Conservation (phyloP, 2,329 filamentous ascomycete species). For the Phoma sp. region DNA sequence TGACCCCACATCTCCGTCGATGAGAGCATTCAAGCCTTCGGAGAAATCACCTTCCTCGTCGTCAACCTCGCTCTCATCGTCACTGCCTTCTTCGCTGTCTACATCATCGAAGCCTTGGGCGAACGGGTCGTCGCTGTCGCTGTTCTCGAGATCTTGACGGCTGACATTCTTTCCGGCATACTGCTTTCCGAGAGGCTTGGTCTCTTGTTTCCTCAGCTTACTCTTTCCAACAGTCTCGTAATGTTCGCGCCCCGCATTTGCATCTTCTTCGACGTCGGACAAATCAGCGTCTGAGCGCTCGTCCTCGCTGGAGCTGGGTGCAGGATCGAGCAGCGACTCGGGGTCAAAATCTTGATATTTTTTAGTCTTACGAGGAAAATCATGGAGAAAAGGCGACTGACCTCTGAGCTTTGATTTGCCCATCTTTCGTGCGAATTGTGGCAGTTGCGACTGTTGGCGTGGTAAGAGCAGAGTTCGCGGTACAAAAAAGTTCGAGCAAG, state of each 20-base stretch:
- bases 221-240: constrained; percentile 86
- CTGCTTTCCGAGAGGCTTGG: constrained; percentile 72
- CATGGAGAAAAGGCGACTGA: constrained; percentile 11
- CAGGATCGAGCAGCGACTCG: constrained; percentile 68
- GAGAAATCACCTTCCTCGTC: constrained; percentile 31
- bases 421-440: constrained; percentile 23
- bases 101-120: constrained; percentile 52
- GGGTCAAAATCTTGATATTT: constrained; percentile 74
- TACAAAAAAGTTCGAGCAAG: constrained; percentile 38
- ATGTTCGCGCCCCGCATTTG: constrained; percentile 76
- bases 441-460: constrained; percentile 3
- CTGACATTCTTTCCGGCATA: constrained; percentile 81
- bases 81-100: constrained; percentile 38
- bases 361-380: background rate
- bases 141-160: constrained; percentile 64
- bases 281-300: constrained; percentile 59
- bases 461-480: constrained; percentile 25
- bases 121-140: constrained; percentile 61
- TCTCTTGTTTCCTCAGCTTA: constrained; percentile 77
- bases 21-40: constrained; percentile 49
- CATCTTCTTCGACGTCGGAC: constrained; percentile 48
- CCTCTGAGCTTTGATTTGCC: constrained; percentile 41
- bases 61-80: constrained; percentile 20
- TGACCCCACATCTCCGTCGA: constrained; percentile 57
- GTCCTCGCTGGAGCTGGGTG: constrained; percentile 61